A percentile compares a stretch with the other conserved stretches of the same genome.
These are phyloP conservation scores for Trichomonas tenax DNA, from an alignment of 208 protist genomes.

Conservation along the genomic window DNA sequence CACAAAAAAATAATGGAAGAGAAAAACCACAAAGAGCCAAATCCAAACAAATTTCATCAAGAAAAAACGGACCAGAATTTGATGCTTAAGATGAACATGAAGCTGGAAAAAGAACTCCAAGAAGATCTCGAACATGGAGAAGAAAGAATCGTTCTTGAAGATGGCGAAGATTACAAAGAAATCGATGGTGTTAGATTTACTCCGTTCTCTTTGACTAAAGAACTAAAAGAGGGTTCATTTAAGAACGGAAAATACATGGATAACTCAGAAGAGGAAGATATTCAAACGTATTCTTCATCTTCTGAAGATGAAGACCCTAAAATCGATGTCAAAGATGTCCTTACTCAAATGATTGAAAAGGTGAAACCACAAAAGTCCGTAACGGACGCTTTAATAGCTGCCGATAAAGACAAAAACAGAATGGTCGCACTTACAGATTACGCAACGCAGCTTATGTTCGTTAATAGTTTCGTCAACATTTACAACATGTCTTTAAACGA, in stretches of 20 bases:
- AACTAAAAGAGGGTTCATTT: neutral
- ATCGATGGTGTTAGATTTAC: neutral
- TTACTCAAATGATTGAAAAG: neutral
- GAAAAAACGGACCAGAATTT: neutral
- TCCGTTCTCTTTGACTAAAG: neutral
- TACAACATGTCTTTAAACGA: neutral
- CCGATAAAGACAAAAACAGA: neutral
- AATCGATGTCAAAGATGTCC: neutral
- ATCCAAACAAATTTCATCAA: neutral
- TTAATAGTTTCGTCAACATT: neutral
- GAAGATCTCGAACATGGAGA: neutral
- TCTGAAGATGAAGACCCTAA: neutral
- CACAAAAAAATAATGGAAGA: too few relatives aligned
- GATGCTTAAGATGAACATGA: neutral
- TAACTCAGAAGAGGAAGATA: neutral
- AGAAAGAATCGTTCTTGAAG: neutral
- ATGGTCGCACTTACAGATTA: neutral
- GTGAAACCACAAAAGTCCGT: neutral
- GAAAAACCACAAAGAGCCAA: neutral
- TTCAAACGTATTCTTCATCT: neutral
- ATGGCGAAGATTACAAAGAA: neutral
- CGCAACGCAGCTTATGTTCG: neutral
- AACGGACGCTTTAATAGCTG: neutral
- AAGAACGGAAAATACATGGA: neutral
- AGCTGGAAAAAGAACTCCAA: neutral